Percentiles rank a stretch among this genome's conserved stretches.
These are phyloP conservation scores for Nicotiana paniculata DNA, from an alignment of 257 asterid species.

Conservation along the genomic window DNA sequence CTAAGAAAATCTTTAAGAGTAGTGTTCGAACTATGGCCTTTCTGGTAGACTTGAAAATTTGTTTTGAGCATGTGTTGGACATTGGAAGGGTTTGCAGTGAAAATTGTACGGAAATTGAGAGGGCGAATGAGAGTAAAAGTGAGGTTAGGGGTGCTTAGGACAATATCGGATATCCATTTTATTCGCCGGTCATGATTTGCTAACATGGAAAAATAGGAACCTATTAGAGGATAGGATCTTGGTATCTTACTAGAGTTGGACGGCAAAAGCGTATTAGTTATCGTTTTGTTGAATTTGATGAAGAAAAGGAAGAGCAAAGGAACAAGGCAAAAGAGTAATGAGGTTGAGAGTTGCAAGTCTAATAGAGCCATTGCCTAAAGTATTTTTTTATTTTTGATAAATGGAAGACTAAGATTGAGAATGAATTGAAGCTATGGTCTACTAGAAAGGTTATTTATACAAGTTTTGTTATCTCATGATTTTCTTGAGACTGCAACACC, in stretches of 20 bases:
- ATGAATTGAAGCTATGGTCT: background rate
- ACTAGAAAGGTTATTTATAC: no score
- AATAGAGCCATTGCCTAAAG: background rate
- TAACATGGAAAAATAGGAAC: conserved; percentile 19
- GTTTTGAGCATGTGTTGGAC: conserved; percentile 33
- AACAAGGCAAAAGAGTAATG: conserved; percentile 20
- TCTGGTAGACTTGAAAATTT: conserved; percentile 28
- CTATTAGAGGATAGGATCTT: conserved; percentile 36
- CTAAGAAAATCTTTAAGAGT: conserved; percentile 26
- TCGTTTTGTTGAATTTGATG: background rate
- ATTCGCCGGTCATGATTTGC: conserved; percentile 12
- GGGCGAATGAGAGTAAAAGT: conserved; percentile 25
- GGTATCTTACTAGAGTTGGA: conserved; percentile 15
- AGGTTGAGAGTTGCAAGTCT: background rate
- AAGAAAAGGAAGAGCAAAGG: conserved; percentile 20
- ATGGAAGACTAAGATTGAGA: background rate
- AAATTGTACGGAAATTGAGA: conserved; percentile 8
- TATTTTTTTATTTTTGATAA: background rate
- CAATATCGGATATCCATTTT: conserved; percentile 36
- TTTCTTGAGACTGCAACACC: no score
- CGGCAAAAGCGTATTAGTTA: background rate
- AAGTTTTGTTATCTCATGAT: no score
- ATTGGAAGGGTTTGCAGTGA: conserved; percentile 32
- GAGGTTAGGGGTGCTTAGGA: conserved; percentile 19
- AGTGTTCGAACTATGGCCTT: conserved; percentile 14